Evolutionary conservation across 2,329 filamentous ascomycete species (phyloP).

Genomic region (Thielaviopsis musarum): DNA sequence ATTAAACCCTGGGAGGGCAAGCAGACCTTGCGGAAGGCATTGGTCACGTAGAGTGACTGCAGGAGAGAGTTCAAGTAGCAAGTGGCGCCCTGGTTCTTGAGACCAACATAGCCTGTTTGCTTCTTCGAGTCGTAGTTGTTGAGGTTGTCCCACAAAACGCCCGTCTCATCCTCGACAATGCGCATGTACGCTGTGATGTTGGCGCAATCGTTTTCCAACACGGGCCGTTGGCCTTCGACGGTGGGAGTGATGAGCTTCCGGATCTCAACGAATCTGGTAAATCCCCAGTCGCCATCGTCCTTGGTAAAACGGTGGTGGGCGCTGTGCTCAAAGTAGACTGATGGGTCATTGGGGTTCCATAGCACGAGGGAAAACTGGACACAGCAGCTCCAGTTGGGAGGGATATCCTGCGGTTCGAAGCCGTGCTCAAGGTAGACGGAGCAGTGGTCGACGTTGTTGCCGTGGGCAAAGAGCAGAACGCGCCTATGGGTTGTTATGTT

Average conservation of each 20-base stretch:
- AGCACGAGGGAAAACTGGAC: conserved; percentile 89
- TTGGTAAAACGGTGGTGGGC: conserved; percentile 94
- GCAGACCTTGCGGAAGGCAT: conserved; percentile 73
- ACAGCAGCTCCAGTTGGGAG: conserved; percentile 91
- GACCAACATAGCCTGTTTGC: conserved; percentile 88
- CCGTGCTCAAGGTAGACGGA: conserved; percentile 96
- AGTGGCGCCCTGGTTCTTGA: conserved; percentile 92
- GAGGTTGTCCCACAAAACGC: conserved; percentile 83
- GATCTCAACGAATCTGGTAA: conserved; percentile 88
- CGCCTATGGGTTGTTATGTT: conserved; percentile 39
- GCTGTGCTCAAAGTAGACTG: conserved; percentile 59
- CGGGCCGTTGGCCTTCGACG: conserved; percentile 50
- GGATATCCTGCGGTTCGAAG: conserved; percentile 56
- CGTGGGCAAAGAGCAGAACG: conserved; percentile 85
- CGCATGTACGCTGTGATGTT: conserved; percentile 73
- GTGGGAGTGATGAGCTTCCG: conserved; percentile 70
- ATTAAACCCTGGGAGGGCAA: background rate
- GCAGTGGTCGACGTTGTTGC: conserved; percentile 84
- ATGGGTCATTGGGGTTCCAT: conserved; percentile 89
- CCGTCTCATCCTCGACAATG: conserved; percentile 72
- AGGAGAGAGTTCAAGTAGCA: conserved; percentile 76
- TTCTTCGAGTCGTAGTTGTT: conserved; percentile 97
- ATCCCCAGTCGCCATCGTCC: conserved; percentile 96
- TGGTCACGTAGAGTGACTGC: conserved; percentile 74
- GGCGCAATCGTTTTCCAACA: conserved; percentile 60